These are phyloP conservation scores for Cylindrotheca fusiformis DNA, from an alignment of 108 stramenopile genomes.

Conservation along the genomic window DNA sequence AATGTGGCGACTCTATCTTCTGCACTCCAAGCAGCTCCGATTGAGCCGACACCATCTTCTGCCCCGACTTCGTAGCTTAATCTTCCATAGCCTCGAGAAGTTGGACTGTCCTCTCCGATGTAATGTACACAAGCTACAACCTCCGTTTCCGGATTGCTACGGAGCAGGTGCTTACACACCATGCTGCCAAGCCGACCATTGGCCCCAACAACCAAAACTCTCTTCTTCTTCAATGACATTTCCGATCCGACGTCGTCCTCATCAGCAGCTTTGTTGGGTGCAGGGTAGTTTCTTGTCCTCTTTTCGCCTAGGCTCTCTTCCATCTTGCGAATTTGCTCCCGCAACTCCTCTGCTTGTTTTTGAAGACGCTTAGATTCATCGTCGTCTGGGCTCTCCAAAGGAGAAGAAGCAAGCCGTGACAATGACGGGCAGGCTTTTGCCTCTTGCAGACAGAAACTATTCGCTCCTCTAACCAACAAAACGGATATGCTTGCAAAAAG, in stretches of 20 bases:
- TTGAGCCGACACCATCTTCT: conserved; percentile 67
- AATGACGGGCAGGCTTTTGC: too few species aligned
- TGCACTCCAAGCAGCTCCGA: conserved; percentile 67
- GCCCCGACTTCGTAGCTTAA: conserved; percentile 85
- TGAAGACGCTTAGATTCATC: conserved; percentile 51
- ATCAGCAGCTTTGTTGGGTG: conserved; percentile 10
- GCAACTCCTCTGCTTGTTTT: conserved; percentile 53
- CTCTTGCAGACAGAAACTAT: too few species aligned
- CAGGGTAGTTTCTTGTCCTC: conserved; percentile 10
- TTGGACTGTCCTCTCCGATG: conserved; percentile 57
- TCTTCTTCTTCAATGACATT: conserved; percentile 43
- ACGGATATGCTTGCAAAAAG: too few species aligned
- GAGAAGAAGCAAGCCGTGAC: too few species aligned
- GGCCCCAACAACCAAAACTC: conserved; percentile 72
- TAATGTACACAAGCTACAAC: conserved; percentile 79
- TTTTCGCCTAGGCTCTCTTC: conserved; percentile 46
- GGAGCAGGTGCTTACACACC: conserved; percentile 71
- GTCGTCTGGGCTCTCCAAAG: too few species aligned
- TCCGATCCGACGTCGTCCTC: not conserved
- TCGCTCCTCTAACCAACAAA: too few species aligned
- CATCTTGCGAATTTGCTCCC: conserved; percentile 65
- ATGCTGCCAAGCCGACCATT: conserved; percentile 80
- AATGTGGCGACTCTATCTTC: conserved; percentile 70
- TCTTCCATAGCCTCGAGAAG: conserved; percentile 73
- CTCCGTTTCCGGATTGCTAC: conserved; percentile 62